phyloP scores from a whole-genome alignment of 2,329 filamentous ascomycete genomes.

The Aspergillus aculeatus region DNA sequence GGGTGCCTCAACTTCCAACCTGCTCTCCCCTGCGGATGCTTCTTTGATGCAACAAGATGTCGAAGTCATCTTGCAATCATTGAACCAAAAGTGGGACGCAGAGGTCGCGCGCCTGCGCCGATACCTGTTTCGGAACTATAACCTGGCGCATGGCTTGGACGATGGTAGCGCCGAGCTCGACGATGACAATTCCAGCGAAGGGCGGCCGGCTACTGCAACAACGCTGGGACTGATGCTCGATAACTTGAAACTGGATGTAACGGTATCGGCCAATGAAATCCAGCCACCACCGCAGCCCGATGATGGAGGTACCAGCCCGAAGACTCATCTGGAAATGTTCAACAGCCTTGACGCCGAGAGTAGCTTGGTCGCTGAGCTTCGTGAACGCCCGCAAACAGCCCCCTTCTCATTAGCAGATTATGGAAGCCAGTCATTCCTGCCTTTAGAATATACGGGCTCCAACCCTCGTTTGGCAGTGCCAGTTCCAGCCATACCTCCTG shows the following conservation, averaged over 20 bases:
- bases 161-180: constrained; percentile 16
- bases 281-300: constrained; percentile 19
- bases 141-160: constrained; percentile 37
- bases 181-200: constrained; percentile 38
- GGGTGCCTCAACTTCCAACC: constrained; percentile 10
- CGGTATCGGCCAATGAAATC: constrained; percentile 30
- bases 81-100: constrained; percentile 47
- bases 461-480: constrained; percentile 29
- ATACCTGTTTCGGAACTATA: constrained; percentile 49
- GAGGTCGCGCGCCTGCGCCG: constrained; percentile 44
- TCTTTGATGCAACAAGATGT: constrained; percentile 40
- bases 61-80: constrained; percentile 40
- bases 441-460: constrained; percentile 23
- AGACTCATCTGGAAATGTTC: constrained; percentile 22
- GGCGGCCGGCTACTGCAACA: constrained; percentile 38
- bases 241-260: constrained; percentile 37
- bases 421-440: constrained; percentile 19
- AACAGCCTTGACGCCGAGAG: constrained; percentile 18
- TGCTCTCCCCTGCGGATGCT: constrained; percentile 21
- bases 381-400: constrained; percentile 28
- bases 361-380: constrained; percentile 19
- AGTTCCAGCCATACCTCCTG: constrained; percentile 30
- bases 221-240: constrained; percentile 41
- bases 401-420: constrained; percentile 20
- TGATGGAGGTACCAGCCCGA: constrained; percentile 1